These are phyloP conservation scores for Cladorrhinum sp. DNA, from an alignment of 2,329 filamentous ascomycete genomes.

Conservation along the genomic window DNA sequence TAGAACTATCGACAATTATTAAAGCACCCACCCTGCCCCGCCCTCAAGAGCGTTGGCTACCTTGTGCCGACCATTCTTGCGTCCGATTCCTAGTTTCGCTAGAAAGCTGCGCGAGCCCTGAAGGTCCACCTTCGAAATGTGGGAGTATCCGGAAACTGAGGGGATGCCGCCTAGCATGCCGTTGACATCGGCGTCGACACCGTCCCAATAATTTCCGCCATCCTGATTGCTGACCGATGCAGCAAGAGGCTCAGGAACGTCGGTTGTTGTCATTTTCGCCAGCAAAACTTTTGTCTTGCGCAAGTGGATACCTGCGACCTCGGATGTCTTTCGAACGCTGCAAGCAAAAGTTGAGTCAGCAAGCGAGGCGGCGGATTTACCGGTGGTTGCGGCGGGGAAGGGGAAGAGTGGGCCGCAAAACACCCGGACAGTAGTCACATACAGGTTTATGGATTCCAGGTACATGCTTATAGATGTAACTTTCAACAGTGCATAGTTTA, in stretches of 20 bases:
- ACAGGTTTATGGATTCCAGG: too few relatives aligned
- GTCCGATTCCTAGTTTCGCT: slow-evolving; percentile 58
- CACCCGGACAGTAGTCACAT: too few relatives aligned
- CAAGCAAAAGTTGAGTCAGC: too few relatives aligned
- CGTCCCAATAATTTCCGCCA: slow-evolving; percentile 46
- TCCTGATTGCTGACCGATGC: slow-evolving; percentile 10
- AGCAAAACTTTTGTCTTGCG: background rate
- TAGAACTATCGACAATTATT: background rate
- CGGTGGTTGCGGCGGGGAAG: too few relatives aligned
- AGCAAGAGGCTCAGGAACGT: background rate
- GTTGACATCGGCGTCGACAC: slow-evolving; percentile 46
- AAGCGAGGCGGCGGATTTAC: too few relatives aligned
- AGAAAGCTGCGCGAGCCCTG: slow-evolving; percentile 69
- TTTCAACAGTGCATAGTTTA: too few relatives aligned
- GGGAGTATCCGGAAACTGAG: slow-evolving; percentile 22
- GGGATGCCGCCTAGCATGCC: slow-evolving; percentile 76
- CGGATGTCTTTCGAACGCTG: too few relatives aligned
- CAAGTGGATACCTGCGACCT: too few relatives aligned
- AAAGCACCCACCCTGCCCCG: slow-evolving; percentile 38
- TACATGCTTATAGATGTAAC: too few relatives aligned
- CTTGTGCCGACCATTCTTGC: slow-evolving; percentile 32
- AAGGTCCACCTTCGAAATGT: slow-evolving; percentile 68
- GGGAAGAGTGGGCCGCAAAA: too few relatives aligned
- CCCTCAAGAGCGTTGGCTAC: slow-evolving; percentile 37
- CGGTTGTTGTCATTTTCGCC: background rate